Base-by-base conservation (phyloP, 768 basidiomycete species). In the Boletus reticulatus region DNA sequence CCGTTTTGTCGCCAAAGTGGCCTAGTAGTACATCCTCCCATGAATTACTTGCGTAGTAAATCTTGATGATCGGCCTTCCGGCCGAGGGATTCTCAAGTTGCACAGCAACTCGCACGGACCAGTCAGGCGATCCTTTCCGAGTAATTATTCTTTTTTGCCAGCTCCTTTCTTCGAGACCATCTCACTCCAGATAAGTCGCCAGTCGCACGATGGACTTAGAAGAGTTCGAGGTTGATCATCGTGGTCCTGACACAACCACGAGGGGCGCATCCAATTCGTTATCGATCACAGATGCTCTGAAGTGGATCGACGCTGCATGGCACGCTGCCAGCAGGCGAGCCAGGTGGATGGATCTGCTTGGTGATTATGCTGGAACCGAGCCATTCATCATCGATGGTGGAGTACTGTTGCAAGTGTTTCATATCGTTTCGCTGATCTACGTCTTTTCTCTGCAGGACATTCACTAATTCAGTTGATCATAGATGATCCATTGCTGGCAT, bases 311-410 rank as follows among this genome's bases (percentile, higher is more conserved):
- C 58, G 58, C 55, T 14, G 54, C 53, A 43, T 81, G 80, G 80
- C 80, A 75, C 56, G 58, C 66, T 29, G 65, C 68, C 27, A 71
- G 68, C 63, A 70, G 74, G 54, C 56, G 64, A 27, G 77, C 75
- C 13, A 65, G 81, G 53, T 82, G 80, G 82, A 87, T 88, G 85
- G 87, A 88, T 66, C 73, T 88, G 10, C 69, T 88, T 29, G 85
- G 85, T 4, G 87, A 87, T 62, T 88, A 87, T 65, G 86, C 83
- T 20, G 87, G 87, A 2, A 77, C 65, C 36, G 87, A 89, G 63
- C 76, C 77, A 16, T 89, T 89, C 62, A 62, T 87, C 39, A 73
- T 89, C 54, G 85, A 88, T 66, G 86, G 86, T 82, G 65, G 17
- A 27, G 52, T 37, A 64, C 59, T 41, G 1, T 50, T 32, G 19